Evolutionary conservation across 2,329 filamentous ascomycete genomes (phyloP).

Genomic region (Penicillium occitanis): DNA sequence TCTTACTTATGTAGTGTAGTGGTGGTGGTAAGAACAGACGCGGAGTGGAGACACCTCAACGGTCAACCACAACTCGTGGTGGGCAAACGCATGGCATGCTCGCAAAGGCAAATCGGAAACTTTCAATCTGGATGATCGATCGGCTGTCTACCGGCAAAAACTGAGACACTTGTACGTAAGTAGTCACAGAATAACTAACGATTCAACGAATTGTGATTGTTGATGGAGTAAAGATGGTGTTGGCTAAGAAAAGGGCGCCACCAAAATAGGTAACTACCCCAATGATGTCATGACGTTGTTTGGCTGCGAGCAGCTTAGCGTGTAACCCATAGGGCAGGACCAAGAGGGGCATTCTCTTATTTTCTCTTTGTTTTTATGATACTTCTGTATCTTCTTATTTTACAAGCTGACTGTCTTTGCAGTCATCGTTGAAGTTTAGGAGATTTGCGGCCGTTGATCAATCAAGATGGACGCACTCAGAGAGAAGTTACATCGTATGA

Average conservation of each 20-base stretch:
- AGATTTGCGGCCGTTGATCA: neutral
- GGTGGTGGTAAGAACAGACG: neutral
- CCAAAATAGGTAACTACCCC: neutral
- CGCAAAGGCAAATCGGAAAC: neutral
- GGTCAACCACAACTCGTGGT: slow-evolving; percentile 1
- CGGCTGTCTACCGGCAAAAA: neutral
- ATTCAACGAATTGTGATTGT: too few relatives aligned
- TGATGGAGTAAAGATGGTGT: neutral
- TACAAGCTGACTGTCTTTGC: neutral
- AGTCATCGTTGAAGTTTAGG: neutral
- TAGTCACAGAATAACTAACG: neutral
- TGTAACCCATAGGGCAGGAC: neutral
- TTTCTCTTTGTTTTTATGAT: neutral
- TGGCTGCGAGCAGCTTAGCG: neutral
- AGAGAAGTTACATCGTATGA: slow-evolving; percentile 18
- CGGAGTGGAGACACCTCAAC: neutral
- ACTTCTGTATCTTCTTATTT: neutral
- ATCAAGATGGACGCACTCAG: slow-evolving; percentile 19
- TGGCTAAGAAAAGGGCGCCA: neutral
- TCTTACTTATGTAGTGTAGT: neutral
- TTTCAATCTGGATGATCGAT: neutral
- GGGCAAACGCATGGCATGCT: neutral
- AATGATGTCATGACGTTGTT: neutral
- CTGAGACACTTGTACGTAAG: neutral
- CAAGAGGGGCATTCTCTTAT: neutral